A percentile compares a stretch with the other conserved stretches of the same genome.
phyloP scores from a whole-genome alignment of 2,329 filamentous ascomycete genomes.

The Hymenoscyphus repandus region DNA sequence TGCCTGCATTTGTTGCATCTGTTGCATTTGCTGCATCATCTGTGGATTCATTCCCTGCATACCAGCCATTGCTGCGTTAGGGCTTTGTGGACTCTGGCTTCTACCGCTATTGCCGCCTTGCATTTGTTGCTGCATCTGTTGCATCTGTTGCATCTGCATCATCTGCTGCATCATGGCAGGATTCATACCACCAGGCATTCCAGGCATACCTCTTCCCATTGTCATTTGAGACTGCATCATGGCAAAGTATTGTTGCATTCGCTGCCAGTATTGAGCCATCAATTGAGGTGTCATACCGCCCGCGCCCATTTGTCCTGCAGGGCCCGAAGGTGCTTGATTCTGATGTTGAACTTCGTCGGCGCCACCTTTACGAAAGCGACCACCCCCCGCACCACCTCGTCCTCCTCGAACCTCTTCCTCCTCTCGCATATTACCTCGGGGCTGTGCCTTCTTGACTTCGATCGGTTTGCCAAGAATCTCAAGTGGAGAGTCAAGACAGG shows the following conservation, averaged over 20 bases:
- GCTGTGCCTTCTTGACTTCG: conserved; percentile 97
- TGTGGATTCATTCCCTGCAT: conserved; percentile 34
- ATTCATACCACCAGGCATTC: conserved; percentile 62
- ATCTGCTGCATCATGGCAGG: conserved; percentile 74
- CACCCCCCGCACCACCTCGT: conserved; percentile 22
- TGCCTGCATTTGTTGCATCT: conserved; percentile 45
- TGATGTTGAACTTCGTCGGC: conserved; percentile 41
- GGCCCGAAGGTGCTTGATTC: conserved; percentile 31
- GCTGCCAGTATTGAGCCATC: conserved; percentile 98
- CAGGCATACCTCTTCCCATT: conserved; percentile 62
- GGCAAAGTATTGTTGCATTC: conserved; percentile 95
- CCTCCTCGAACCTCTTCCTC: conserved; percentile 67
- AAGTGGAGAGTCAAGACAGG: conserved; percentile 76
- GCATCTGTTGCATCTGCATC: conserved; percentile 56
- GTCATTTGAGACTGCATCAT: conserved; percentile 94
- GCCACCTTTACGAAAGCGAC: conserved; percentile 49
- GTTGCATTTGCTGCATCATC: conserved; percentile 53
- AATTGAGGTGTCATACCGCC: conserved; percentile 86
- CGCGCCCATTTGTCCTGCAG: conserved; percentile 34
- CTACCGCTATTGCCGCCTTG: conserved; percentile 25
- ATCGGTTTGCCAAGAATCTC: conserved; percentile 95
- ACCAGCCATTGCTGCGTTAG: conserved; percentile 25
- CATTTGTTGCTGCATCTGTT: conserved; percentile 39
- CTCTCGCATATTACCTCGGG: conserved; percentile 87
- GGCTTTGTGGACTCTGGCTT: conserved; percentile 31